phyloP scores from a whole-genome alignment of 768 basidiomycete genomes.

The Galerina marginata region DNA sequence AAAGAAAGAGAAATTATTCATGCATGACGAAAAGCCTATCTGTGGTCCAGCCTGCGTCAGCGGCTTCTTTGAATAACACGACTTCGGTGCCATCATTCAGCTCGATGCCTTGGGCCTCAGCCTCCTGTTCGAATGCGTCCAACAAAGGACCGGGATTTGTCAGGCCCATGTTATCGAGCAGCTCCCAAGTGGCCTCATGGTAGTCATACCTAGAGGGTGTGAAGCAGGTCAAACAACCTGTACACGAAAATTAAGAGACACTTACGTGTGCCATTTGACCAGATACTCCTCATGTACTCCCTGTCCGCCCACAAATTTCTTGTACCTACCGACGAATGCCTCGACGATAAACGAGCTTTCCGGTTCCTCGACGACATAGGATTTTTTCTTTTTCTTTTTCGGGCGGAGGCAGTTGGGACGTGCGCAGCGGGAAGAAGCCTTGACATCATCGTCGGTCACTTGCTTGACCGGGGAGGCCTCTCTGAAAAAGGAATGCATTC shows the following conservation, averaged over 20 bases:
- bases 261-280: slow-evolving; percentile 48
- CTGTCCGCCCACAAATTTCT: slow-evolving; percentile 27
- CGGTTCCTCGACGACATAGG: slow-evolving; percentile 3
- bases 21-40: slow-evolving; percentile 6
- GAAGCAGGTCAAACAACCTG: not conserved
- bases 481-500: not conserved
- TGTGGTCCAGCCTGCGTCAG: slow-evolving; percentile 33
- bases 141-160: slow-evolving; percentile 33
- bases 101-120: slow-evolving; percentile 32
- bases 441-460: not conserved
- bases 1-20: slow-evolving; percentile 3
- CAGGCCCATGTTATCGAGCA: slow-evolving; percentile 29
- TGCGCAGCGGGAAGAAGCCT: not conserved
- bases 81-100: slow-evolving; percentile 27
- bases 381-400: slow-evolving; percentile 2
- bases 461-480: not conserved
- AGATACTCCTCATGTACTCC: slow-evolving; percentile 36
- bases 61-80: slow-evolving; percentile 38
- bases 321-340: slow-evolving; percentile 38
- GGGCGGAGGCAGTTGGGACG: slow-evolving; percentile 13
- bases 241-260: not conserved
- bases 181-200: slow-evolving; percentile 42
- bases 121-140: slow-evolving; percentile 33
- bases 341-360: slow-evolving; percentile 36
- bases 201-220: slow-evolving; percentile 35